Conservation (phyloP, 805 yeast species). For the Geotrichum ghanense region DNA sequence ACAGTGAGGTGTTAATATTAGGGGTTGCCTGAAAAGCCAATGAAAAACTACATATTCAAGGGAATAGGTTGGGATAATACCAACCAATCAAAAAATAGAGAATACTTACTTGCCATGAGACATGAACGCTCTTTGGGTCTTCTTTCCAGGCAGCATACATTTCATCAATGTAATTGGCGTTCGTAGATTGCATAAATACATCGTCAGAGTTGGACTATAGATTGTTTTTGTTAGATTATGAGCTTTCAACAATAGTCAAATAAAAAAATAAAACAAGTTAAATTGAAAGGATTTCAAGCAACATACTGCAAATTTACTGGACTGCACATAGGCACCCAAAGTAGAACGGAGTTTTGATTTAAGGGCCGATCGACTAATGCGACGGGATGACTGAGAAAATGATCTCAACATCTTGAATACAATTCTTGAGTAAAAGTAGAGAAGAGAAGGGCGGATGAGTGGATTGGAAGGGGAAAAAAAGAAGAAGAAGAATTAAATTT, state of each 20-base stretch:
- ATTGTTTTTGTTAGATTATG: background rate
- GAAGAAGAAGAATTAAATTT: background rate
- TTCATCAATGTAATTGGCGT: conserved; percentile 91
- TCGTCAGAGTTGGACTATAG: conserved; percentile 32
- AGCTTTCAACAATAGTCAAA: too few species aligned
- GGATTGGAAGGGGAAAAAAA: background rate
- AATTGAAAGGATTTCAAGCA: too few species aligned
- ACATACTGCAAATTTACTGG: background rate
- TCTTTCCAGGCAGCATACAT: conserved; percentile 92
- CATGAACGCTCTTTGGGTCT: conserved; percentile 87
- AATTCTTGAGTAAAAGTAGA: background rate
- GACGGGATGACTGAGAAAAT: conserved; percentile 1
- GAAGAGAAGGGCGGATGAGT: background rate
- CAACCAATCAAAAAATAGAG: background rate
- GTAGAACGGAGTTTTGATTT: background rate
- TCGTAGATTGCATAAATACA: conserved; percentile 69
- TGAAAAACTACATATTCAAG: background rate
- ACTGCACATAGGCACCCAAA: background rate
- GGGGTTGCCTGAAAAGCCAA: background rate
- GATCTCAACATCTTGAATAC: conserved; percentile 2
- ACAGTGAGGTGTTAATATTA: background rate
- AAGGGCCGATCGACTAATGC: background rate
- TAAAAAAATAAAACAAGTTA: too few species aligned
- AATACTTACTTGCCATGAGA: conserved; percentile 70
- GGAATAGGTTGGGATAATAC: background rate